Evolutionary conservation across 2,329 filamentous ascomycete genomes (phyloP), one percentile per base, ranked within the genome.

Genomic region (Dothistroma pini): DNA sequence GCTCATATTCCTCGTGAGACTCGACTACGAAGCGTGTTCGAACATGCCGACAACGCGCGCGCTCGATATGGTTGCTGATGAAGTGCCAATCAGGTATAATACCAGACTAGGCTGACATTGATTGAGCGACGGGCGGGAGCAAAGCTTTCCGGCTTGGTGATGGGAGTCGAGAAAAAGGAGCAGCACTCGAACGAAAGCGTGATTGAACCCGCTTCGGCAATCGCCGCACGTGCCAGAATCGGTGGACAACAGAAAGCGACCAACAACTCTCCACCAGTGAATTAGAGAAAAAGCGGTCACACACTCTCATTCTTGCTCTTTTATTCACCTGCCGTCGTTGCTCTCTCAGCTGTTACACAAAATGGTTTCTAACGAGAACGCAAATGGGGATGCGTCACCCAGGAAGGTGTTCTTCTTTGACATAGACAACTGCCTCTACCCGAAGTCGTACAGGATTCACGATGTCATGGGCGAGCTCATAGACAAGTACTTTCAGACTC

Each of bases 401-500:
- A 67, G 71, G 41, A 81, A 82, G 1, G 81, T 90, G 21, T 84
- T 87, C 75, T 87, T 85, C 76, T 97, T 97, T 73, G 95, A 99
- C 74, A 97, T 99, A 72, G 95, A 99, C 81, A 99, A 99, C 74
- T 99, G 96, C 77, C 85, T 97, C 59, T 97, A 97, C 72, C 87
- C 93, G 0, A 92, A 89, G 77, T 68, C 68, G 11, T 86, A 86
- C 67, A 89, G 89, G 69, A 91, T 99, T 51, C 90, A 96, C 72
- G 88, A 96, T 72, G 82, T 90, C 72, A 97, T 99, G 95, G 87
- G 87, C 35, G 82, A 86, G 57, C 81, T 97, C 63, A 99, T 97
- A 72, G 78, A 87, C 72, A 73, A 80, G 59, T 88, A 86, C 74
- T 87, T 88, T 70, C 75, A 83, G 65, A 79, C 77, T 57, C 91